Evolutionary conservation across 208 protist species (phyloP), one percentile per base, ranked within the genome.

Genomic region (Wallacemonas sp.): DNA sequence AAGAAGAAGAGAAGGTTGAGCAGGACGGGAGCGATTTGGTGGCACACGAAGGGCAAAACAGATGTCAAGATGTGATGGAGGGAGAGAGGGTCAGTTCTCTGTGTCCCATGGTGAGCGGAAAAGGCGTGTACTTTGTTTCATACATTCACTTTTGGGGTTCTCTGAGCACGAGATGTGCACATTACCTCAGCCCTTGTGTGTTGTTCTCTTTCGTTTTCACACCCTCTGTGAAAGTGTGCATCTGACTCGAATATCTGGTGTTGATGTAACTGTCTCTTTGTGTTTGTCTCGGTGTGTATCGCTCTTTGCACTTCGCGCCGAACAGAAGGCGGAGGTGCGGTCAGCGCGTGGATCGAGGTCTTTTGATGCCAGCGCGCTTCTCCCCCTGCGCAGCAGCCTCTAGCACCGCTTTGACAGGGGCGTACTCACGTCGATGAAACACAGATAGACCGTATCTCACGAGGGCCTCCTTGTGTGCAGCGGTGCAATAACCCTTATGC

Each of bases 401-500:
- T 56, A 67, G 12, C 1, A 65, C 42, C 6, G 27, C 26, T 39
- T 59, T 28, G n/a, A 80, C 75, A 6, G 76, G 70, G 0, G 67
- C 60, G 79, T 78, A 80, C 49, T 69, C 59, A 14, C 62, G 42
- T 1, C 75, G 78, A 63, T 81, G 79, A 64, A 68, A 75, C 30
- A 19, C 62, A 24, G 62, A 77, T 0, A 61, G 65, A 2, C 80
- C 80, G 51, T 60, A 68, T 28, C 21, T 12, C 2, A 15, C 31
- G 1, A 86, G 62, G n/a, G 42, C 33, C 11, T 30, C 24, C 24
- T 62, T 62, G 73, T 87, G 81, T 11, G 51, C 46, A 19, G 33
- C 38, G 4, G 77, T 83, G 53, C 72, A 76, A 58, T 87, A 87
- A 14, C 81, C 81, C 51, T 87, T 87, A 62, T 87, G 76, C 0